Conservation (phyloP, 108 stramenopile genomes). For the Nitzschia palea region DNA sequence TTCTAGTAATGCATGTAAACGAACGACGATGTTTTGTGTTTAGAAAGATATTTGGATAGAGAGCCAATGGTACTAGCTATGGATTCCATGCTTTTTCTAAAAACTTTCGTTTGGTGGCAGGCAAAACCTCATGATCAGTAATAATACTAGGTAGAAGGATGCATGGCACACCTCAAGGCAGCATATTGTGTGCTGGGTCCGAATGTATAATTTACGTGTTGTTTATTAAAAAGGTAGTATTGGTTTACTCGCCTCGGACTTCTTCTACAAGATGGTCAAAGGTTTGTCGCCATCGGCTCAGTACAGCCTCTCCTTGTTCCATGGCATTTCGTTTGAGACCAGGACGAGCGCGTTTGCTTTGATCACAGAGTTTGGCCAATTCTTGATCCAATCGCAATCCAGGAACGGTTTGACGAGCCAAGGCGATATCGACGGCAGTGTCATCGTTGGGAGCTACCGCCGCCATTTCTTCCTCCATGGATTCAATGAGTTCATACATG, state of each 20-base stretch:
- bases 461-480: conserved; percentile 39
- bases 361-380: conserved; percentile 58
- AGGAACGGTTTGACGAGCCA: conserved; percentile 70
- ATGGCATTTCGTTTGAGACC: conserved; percentile 50
- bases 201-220: too few species aligned
- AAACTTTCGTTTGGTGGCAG: too few species aligned
- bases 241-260: conserved; percentile 3
- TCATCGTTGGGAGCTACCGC: conserved; percentile 78
- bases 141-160: too few species aligned
- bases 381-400: conserved; percentile 79
- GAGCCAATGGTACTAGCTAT: too few species aligned
- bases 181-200: too few species aligned
- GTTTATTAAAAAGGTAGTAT: too few species aligned
- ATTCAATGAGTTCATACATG: conserved; percentile 75
- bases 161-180: too few species aligned
- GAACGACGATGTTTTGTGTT: too few species aligned
- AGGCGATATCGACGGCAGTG: conserved; percentile 53
- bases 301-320: conserved; percentile 39
- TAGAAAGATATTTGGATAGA: too few species aligned
- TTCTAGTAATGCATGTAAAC: too few species aligned
- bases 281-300: conserved; percentile 23
- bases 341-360: conserved; percentile 63
- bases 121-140: too few species aligned
- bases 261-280: conserved; percentile 7
- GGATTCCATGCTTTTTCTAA: too few species aligned